Evolutionary conservation across 2,329 filamentous ascomycete species (phyloP), one percentile per base, ranked within the genome.

Genomic region (Cadophora sp.): DNA sequence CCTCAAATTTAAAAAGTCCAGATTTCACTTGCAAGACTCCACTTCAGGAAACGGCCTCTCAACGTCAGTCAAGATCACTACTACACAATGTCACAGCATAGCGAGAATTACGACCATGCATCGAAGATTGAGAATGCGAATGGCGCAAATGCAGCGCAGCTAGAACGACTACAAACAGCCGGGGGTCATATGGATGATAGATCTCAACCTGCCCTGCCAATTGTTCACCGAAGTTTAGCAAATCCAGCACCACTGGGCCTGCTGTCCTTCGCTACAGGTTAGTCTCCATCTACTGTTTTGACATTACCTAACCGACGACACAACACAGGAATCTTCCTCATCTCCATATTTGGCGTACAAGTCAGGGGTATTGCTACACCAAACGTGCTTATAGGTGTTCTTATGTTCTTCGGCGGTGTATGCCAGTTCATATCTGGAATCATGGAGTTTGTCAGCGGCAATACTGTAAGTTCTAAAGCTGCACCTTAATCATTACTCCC

Each of bases 391-490:
- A 73, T 80, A 31, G 77, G 76, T 40, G 77, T 78, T 66, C 72
- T 80, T 66, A 76, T 80, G 22, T 80, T 79, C 73, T 79, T 79
- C 66, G 79, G 79, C 22, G 79, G 79, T 46, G 65, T 80, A 19
- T 68, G 67, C 26, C 62, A 68, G 31, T 68, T 68, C 27, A 56
- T 64, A 50, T 43, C 67, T 34, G 67, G 67, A 19, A 68, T 68
- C 8, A 68, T 68, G 63, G 67, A 68, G 40, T 68, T 68, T 19
- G 40, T 68, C 40, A 66, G 59, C 27, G 65, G 65, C 12, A 67
- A 67, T 26, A 67, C 65, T 31, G 46, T 50, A 22, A 50, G 46
- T 50, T 50, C 5, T 24, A n/a, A 50, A 2, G 19, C n/a, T 24
- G 1, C 16, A 24, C 22, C 46, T 34, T 34, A 11, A 34, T 6